Evolutionary conservation across 148 eudicot species (phyloP), one percentile per base, ranked within the genome.

Genomic region (Simmondsia chinensis): DNA sequence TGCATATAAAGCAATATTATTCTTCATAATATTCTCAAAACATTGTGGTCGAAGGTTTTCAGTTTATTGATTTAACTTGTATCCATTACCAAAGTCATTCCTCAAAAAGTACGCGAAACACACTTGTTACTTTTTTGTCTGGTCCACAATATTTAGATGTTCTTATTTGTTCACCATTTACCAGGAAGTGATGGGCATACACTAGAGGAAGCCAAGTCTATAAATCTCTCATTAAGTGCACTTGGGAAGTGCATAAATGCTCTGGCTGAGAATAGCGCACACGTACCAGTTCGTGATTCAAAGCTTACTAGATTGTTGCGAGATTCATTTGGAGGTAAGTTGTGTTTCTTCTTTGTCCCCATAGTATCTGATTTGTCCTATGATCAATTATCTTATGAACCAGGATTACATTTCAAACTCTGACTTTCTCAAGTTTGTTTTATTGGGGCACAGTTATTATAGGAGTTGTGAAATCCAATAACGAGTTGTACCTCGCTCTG

Each of bases 171-270:
- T 56, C 20, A 31, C 14, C 22, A 35, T 61, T n/a, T 42, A 33
- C 18, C 68, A 87, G 96, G 96, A 52, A 87, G 85, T 65, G 94
- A 83, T 43, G 96, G 82, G 9, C 94, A 83, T 60, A 71, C 94
- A 33, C 71, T 88, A 48, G 97, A 83, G 69, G 97, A 88, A 70
- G 97, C 97, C 26, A 88, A 88, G 57, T 83, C 94, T 13, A 78
- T 88, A 21, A 88, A 88, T 66, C 94, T 88, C 43, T 88, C 97
- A 13, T 68, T 88, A 50, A 88, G 97, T 64, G 89, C 94, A 14
- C 63, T 88, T 4, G 94, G 97, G 31, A 88, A 88, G 69, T 88
- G 97, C 60, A 83, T 88, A 14, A 88, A 88, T 77, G 94, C 97
- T 49, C 60, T 88, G 59, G 97, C 97, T 30, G 97, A 88, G 56